Percentiles rank a stretch among this genome's conserved stretches.
These are phyloP conservation scores for Candida alai DNA, from an alignment of 805 yeast species.

Conservation along the genomic window DNA sequence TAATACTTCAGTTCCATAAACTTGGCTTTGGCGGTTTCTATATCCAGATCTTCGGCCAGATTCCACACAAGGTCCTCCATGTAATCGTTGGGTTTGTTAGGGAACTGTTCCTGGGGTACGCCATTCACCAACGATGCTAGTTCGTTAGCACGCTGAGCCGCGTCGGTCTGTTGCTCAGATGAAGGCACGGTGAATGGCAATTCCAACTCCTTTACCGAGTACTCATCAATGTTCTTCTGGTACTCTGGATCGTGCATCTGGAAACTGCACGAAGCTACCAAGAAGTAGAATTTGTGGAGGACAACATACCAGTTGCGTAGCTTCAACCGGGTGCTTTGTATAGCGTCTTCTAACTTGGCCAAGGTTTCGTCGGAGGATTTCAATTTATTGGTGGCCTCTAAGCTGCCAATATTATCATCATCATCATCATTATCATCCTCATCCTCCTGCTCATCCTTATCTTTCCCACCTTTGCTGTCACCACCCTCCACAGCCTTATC, in stretches of 20 bases:
- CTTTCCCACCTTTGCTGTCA: too few species aligned
- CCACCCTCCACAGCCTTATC: slow-evolving; percentile 8
- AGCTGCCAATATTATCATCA: slow-evolving; percentile 12
- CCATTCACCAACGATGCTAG: slow-evolving; percentile 21
- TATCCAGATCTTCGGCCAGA: slow-evolving; percentile 3
- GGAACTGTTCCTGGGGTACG: slow-evolving; percentile 10
- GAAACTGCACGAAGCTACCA: slow-evolving; percentile 70
- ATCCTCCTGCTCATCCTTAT: slow-evolving; percentile 11
- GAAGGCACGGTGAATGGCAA: too few species aligned
- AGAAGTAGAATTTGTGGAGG: slow-evolving; percentile 74
- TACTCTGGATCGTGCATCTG: slow-evolving; percentile 44
- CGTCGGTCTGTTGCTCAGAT: slow-evolving; percentile 6
- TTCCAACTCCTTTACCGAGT: slow-evolving; percentile 10
- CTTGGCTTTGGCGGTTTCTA: slow-evolving; percentile 13
- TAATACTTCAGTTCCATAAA: slow-evolving; percentile 28
- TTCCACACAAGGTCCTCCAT: not conserved
- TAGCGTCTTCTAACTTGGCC: slow-evolving; percentile 20
- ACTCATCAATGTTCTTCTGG: slow-evolving; percentile 17
- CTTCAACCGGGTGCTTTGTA: slow-evolving; percentile 22
- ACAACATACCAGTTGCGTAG: slow-evolving; percentile 52
- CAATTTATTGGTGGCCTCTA: slow-evolving; percentile 3
- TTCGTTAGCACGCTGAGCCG: slow-evolving; percentile 14
- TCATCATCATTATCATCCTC: slow-evolving; percentile 18
- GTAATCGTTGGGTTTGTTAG: slow-evolving; percentile 1
- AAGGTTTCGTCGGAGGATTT: slow-evolving; percentile 9